These are phyloP conservation scores for Ascoidea rubescens DNA, from an alignment of 805 yeast species.

Conservation along the genomic window DNA sequence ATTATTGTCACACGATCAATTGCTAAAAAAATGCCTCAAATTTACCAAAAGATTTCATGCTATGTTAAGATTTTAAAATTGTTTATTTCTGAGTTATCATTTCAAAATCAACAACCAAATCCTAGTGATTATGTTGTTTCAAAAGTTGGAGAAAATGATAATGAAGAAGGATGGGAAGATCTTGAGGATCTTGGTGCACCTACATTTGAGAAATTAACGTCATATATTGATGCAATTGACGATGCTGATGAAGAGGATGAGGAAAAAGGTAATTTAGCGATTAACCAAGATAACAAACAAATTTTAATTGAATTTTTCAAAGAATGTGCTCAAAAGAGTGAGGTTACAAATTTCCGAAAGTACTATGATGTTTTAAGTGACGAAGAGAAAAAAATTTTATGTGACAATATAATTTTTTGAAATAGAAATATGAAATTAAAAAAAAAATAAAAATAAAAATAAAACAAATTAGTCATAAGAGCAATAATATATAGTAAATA, in stretches of 20 bases:
- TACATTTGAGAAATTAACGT: conserved; percentile 45
- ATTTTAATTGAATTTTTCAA: conserved; percentile 31
- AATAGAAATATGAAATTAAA: too few relatives aligned
- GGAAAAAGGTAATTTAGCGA: conserved; percentile 17
- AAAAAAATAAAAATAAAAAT: too few relatives aligned
- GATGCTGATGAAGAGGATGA: conserved; percentile 10
- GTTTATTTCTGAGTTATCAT: conserved; percentile 51
- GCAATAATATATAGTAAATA: neutral
- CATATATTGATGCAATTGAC: conserved; percentile 27
- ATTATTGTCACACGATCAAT: conserved; percentile 78
- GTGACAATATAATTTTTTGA: conserved; percentile 27
- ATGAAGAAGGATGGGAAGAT: conserved; percentile 63
- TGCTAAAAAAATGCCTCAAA: conserved; percentile 50
- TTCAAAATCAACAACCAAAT: conserved; percentile 42
- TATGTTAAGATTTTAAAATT: conserved; percentile 61
- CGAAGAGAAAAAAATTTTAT: conserved; percentile 32
- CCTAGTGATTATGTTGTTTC: conserved; percentile 20
- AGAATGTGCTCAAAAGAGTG: conserved; percentile 26
- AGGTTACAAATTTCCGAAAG: conserved; percentile 28
- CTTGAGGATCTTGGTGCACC: conserved; percentile 53
- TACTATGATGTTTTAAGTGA: conserved; percentile 29
- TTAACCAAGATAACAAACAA: conserved; percentile 18
- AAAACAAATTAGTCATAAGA: neutral
- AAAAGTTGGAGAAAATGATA: conserved; percentile 7
- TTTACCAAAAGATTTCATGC: conserved; percentile 53